Conservation (phyloP, 352 stramenopile genomes). For the Lagenidium giganteum region DNA sequence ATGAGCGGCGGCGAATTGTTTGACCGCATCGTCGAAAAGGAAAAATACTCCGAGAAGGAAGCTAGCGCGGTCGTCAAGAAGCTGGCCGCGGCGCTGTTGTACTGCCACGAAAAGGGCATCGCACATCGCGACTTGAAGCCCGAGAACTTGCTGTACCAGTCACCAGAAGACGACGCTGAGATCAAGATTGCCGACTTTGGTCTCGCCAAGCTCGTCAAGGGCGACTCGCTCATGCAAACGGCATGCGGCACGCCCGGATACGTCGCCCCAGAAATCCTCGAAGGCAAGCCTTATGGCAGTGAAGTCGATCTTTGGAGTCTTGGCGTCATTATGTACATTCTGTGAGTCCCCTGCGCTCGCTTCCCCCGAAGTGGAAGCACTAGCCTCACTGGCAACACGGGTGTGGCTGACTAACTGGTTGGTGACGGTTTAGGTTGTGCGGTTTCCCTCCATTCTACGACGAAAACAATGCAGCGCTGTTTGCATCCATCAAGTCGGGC, state of each 20-base stretch:
- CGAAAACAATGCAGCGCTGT: conserved; percentile 87
- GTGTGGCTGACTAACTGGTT: conserved; percentile 47
- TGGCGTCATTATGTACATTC: conserved; percentile 96
- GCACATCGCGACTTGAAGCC: conserved; percentile 89
- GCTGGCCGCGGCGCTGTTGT: conserved; percentile 74
- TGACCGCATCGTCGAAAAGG: conserved; percentile 89
- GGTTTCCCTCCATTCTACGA: conserved; percentile 97
- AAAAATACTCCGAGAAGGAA: conserved; percentile 90
- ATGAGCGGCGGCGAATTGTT: conserved; percentile 91
- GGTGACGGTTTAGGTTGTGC: conserved; percentile 44
- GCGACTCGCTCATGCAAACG: conserved; percentile 92
- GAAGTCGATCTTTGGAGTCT: conserved; percentile 96
- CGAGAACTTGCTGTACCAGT: conserved; percentile 87
- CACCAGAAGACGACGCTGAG: conserved; percentile 80
- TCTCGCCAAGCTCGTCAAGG: conserved; percentile 88
- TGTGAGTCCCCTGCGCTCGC: no score
- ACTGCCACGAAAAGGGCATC: conserved; percentile 88
- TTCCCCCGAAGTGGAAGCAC: no score
- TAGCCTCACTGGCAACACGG: no score
- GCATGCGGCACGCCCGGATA: conserved; percentile 96
- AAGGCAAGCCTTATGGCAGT: conserved; percentile 88
- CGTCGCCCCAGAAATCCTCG: conserved; percentile 95
- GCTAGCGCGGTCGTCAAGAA: conserved; percentile 81
- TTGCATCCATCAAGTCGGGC: conserved; percentile 85
- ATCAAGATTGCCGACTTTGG: conserved; percentile 95